Base-by-base conservation (phyloP, 305 asterid genomes). In the Rubia tinctorum region DNA sequence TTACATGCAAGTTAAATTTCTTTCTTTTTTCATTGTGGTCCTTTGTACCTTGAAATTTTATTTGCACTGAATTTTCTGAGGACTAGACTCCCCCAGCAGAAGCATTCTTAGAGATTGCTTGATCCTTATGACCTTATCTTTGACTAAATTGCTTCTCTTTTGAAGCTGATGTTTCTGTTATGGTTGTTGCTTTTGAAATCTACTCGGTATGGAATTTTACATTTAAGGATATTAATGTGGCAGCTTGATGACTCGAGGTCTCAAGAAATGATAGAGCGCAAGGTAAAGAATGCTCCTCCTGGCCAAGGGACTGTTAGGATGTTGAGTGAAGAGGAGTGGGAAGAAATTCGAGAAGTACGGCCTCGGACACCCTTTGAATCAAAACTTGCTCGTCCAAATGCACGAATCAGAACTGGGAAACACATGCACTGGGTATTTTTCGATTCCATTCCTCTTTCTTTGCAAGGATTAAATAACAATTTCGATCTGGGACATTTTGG, bases 341-440 rank as follows among this genome's bases (percentile, higher is more conserved):
- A 95, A 39, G 83, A 77, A 65, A 76, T 95, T 64, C 88, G 84
- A 82, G 96, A 94, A 66, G 63, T 89, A 30, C 79, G 94, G 34
- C 97, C 99, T 14, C 87, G 97, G 80, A 95, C 96, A 65, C 98
- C 98, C 3, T 95, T 89, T 81, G 96, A 95, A 76, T 92, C 98
- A 45, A 88, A 86, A 82, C 82, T 90, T 37, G 87, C 98, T 43
- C 96, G 97, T 60, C 95, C 97, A 59, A 92, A 90, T 81, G 98
- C 97, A 55, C 89, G 86, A 73, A 78, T 95, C 68, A 81, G 97
- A 76, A 92, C 91, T 10, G 98, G 95, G 43, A 97, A 90, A 73
- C 82, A 88, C 40, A 70, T 90, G 79, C 86, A 74, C 79, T 71
- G 78, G 97, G 95, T 66, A 66, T 51, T 43, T 40, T 20, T 42